Evolutionary conservation across 495 filamentous ascomycete genomes (phyloP), one percentile per base, ranked within the genome.

Genomic region (Penicillium verhagenii): DNA sequence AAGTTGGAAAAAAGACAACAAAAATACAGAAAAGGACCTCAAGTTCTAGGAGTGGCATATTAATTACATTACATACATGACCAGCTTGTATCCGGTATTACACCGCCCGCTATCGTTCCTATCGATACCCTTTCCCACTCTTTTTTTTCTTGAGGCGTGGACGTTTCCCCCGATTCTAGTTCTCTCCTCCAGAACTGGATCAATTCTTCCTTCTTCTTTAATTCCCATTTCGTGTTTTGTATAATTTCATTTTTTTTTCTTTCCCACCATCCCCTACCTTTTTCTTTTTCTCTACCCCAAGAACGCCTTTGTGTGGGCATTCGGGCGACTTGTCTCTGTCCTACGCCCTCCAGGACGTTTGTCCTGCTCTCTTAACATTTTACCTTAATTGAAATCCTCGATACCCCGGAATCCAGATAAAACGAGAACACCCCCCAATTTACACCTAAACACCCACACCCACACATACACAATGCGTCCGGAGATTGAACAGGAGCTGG

Each of bases 401-500:
- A 65, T 65, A 59, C 55, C 51, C 54, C 43, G 14, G 42, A 45
- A 45, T 45, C 23, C 10, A 19, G 23, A 45, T 25, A 26, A 24
- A 45, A 7, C 13, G 21, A 45, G 38, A 42, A 6, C 37, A 5
- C 37, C 20, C 43, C 23, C 35, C 23, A 11, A 18, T 14, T 38
- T 33, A 38, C 16, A 50, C 21, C 56, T 47, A 61, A 13, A 39
- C 52, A 56, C n/a, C n/a, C n/a, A n/a, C n/a, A n/a, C n/a, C n/a
- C 45, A 59, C 47, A 60, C 68, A 67, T 53, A 58, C 79, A 90
- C 65, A 42, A 98, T 98, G 94, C 89, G 89, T 75, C 94, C 95
- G 63, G 95, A 98, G 83, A 81, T 97, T 72, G 93, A 98, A 83
- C 94, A 98, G 72, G 94, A 98, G 77, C 87, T 97, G 67, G 86